Base-by-base conservation (phyloP, 2,329 filamentous ascomycete genomes). In the Trichoderma sp. region DNA sequence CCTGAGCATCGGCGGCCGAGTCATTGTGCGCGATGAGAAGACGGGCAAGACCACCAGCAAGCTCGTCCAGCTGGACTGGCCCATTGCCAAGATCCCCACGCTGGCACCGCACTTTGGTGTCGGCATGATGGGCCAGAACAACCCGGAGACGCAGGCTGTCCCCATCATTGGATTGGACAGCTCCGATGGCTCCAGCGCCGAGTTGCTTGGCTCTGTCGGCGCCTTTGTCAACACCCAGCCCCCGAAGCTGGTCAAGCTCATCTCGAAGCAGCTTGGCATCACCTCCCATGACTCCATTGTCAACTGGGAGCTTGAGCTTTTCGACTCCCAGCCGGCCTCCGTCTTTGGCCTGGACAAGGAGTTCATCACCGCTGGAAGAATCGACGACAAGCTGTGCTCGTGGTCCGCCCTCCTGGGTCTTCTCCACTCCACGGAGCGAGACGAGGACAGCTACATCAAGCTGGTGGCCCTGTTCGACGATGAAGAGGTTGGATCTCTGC, bases 281-380 rank as follows among this genome's bases (percentile, higher is more conserved):
- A 74, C 76, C 26, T 89, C 93, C 73, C 90, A 92, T 79, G 88
- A 86, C 76, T 88, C 87, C 67, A 97, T 99, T 74, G 84, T 97
- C 71, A 97, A 96, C 84, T 99, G 96, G 96, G 96, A 99, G 80
- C 89, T 98, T 47, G 96, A 99, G 83, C 91, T 99, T 36, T 99
- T 92, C 79, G 96, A 98, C 82, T 89, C 89, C 4, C 94, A 98
- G 80, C 93, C 95, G 9, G 95, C 95, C 1, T 90, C 91, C 53
- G 88, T 94, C 21, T 91, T 93, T 75, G 96, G 96, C 14, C 82
- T 99, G 71, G 93, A 97, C 77, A 93, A 92, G 80, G 95, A 98
- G 77, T 92, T 99, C 80, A 97, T 99, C 82, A 97, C 95, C 75
- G 95, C 93, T 9, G 95, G 95, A 72, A 92, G 96, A 69, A 96